A percentile compares a stretch with the other conserved stretches of the same genome.
These are phyloP conservation scores for Cladophialophora chaetospira DNA, from an alignment of 2,329 filamentous ascomycete genomes.

Conservation along the genomic window DNA sequence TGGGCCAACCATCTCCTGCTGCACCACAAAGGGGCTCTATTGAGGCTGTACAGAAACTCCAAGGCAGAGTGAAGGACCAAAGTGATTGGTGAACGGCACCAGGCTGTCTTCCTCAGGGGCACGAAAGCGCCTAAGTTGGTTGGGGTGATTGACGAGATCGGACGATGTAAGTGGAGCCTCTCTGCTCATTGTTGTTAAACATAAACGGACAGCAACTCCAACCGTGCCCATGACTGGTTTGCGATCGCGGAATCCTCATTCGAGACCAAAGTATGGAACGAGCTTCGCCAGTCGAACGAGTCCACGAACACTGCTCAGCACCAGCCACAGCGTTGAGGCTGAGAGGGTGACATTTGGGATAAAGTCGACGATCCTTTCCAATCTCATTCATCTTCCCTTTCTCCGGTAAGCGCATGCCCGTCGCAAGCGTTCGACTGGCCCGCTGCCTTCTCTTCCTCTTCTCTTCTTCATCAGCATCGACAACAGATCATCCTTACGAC, in stretches of 20 bases:
- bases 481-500: too few species aligned
- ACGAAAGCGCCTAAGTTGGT: neutral
- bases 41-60: neutral
- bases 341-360: neutral
- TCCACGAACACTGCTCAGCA: slow-evolving; percentile 4
- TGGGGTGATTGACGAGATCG: slow-evolving; percentile 13
- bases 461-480: too few species aligned
- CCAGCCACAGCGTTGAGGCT: slow-evolving; percentile 11
- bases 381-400: neutral
- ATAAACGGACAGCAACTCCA: slow-evolving; percentile 12
- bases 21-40: neutral
- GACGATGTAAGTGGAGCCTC: slow-evolving; percentile 10
- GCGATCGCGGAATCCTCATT: neutral
- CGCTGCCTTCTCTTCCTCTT: too few species aligned
- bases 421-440: too few species aligned
- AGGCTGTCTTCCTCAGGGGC: slow-evolving; percentile 10
- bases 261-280: neutral
- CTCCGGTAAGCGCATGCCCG: too few species aligned
- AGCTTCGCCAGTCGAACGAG: neutral
- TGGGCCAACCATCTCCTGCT: slow-evolving; percentile 4
- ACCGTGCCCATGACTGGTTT: slow-evolving; percentile 2
- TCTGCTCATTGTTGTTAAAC: neutral
- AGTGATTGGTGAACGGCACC: slow-evolving; percentile 12
- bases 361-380: slow-evolving; percentile 5
- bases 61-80: neutral